Conservation (phyloP, 345 rosid species). For the Syzygium jambos region DNA sequence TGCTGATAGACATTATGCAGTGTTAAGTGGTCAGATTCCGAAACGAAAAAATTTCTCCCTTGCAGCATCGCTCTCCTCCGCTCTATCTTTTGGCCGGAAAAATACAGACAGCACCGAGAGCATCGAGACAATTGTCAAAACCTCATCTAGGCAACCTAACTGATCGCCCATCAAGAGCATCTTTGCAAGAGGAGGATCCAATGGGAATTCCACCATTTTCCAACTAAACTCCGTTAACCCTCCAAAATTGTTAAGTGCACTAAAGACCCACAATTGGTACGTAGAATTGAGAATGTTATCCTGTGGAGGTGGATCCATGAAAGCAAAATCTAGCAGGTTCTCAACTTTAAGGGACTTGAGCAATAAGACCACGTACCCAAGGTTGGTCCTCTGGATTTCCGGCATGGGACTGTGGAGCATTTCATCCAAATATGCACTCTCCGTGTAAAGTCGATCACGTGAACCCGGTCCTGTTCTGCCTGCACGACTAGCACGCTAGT, state of each 20-base stretch:
- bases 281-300: conserved; percentile 96
- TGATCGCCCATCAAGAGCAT: conserved; percentile 94
- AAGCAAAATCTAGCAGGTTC: conserved; percentile 87
- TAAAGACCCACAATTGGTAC: conserved; percentile 98
- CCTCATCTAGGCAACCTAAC: conserved; percentile 76
- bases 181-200: conserved; percentile 98
- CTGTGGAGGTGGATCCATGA: conserved; percentile 99
- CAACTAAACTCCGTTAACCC: conserved; percentile 80
- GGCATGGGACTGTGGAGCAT: conserved; percentile 90
- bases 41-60: conserved; percentile 82
- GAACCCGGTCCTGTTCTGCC: conserved; percentile 99
- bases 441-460: conserved; percentile 88
- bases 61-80: conserved; percentile 92
- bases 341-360: conserved; percentile 88
- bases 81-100: conserved; percentile 92
- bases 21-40: conserved; percentile 78
- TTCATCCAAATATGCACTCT: conserved; percentile 83
- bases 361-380: conserved; percentile 88
- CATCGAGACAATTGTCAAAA: conserved; percentile 78
- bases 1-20: too few species aligned
- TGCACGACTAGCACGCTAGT: conserved; percentile 97
- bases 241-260: conserved; percentile 90
- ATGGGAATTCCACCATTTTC: conserved; percentile 99
- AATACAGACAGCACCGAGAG: conserved; percentile 97
- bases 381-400: conserved; percentile 96